These are phyloP conservation scores for Boletus reticulatus DNA, from an alignment of 768 basidiomycete genomes.

Conservation along the genomic window DNA sequence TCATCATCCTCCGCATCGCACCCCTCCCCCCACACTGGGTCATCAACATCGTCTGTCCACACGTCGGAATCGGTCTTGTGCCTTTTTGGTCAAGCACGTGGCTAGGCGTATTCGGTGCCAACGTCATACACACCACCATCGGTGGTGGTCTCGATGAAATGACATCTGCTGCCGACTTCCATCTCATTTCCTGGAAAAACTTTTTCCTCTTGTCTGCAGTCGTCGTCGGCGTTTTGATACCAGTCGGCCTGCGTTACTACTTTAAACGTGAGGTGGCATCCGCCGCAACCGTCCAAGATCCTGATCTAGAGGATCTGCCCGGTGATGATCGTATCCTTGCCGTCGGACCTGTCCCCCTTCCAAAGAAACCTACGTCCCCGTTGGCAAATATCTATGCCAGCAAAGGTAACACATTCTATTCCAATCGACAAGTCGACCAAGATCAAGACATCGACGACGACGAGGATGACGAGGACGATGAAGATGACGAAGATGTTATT, in stretches of 20 bases:
- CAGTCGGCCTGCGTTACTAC: constrained; percentile 84
- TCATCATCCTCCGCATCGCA: constrained; percentile 92
- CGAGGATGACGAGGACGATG: constrained; percentile 40
- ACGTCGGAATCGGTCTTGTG: constrained; percentile 81
- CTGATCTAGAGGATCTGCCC: constrained; percentile 32
- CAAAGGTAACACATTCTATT: constrained; percentile 39
- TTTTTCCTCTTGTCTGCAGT: constrained; percentile 83
- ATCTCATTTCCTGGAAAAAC: constrained; percentile 90
- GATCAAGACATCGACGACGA: constrained; percentile 65
- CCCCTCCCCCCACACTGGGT: constrained; percentile 98
- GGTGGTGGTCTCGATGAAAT: constrained; percentile 92
- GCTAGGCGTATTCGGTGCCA: constrained; percentile 86
- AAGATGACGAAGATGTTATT: constrained; percentile 62
- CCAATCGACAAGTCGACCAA: constrained; percentile 48
- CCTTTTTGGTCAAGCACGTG: constrained; percentile 91
- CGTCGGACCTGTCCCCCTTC: constrained; percentile 48
- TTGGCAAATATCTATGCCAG: constrained; percentile 32
- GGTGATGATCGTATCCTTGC: constrained; percentile 52
- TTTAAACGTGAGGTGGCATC: constrained; percentile 62
- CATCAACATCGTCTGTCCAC: constrained; percentile 88
- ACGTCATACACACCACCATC: constrained; percentile 94
- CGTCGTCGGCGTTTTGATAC: constrained; percentile 89
- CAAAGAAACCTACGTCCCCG: constrained; percentile 39
- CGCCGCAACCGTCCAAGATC: constrained; percentile 36
- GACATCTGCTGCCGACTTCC: constrained; percentile 92